Base-by-base conservation (phyloP, 345 rosid species). In the Cardamine resedifolia region DNA sequence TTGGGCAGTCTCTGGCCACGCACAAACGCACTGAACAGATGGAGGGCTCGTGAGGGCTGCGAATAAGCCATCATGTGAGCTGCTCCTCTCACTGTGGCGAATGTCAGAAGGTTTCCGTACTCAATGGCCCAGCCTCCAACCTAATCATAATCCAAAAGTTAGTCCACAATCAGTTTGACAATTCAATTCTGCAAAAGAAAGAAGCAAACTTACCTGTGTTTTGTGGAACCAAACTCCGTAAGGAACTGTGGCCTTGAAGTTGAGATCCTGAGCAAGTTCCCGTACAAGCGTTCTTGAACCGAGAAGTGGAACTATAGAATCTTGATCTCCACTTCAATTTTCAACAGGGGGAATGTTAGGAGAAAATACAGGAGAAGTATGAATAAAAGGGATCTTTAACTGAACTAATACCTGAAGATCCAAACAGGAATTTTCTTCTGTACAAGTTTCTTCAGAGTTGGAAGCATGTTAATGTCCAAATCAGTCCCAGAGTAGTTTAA, bases 191-290 rank as follows among this genome's bases (percentile, higher is more conserved):
- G 34, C 15, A 49, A 6, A n/a, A 5, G 11, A 0, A 27, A 53
- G 20, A 33, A 18, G 41, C n/a, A 57, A 57, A 31, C 39, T 33
- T 33, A 93, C 98, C 94, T 90, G 96, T 45, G 78, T 79, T 78
- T 89, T 87, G 86, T 93, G 94, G 79, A 90, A 89, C 98, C 98
- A 93, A 61, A 85, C 78, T 77, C 86, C 85, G 62, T 93, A 90
- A 3, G 94, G 92, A 62, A 90, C 94, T 18, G 96, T 87, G 14
- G 77, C 75, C 64, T 77, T 56, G 73, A 90, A 86, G 31, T 77
- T 78, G 55, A 93, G 78, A 41, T 93, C 84, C 15, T 81, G 79
- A 30, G 97, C 98, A 38, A 93, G 86, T 68, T 90, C 96, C 1
- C 87, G 83, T 41, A 90, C 80, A 1, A 89, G 86, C 3, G 98